phyloP scores from a whole-genome alignment of 495 filamentous ascomycete species.

The Aspergillus conjunctus region DNA sequence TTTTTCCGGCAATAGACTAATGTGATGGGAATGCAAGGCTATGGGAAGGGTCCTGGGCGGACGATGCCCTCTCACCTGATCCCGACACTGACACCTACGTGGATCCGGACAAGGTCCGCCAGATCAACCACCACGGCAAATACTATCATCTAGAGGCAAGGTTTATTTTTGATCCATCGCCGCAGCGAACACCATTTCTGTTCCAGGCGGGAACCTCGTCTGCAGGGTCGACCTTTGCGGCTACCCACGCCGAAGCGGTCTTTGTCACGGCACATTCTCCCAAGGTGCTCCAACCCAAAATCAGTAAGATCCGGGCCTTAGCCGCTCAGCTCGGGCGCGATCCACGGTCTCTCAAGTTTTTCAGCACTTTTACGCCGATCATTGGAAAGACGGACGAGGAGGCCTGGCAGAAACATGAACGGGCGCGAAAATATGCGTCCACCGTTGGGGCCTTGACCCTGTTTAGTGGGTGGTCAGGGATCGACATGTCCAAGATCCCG shows the following conservation, averaged over 20 bases:
- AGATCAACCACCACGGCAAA: constrained; percentile 67
- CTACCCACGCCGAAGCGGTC: constrained; percentile 59
- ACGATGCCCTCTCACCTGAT: constrained; percentile 54
- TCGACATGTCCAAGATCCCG: no score
- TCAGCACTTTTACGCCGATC: constrained; percentile 50
- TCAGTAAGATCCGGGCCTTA: constrained; percentile 50
- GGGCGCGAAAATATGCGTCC: no score
- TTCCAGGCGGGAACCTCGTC: constrained; percentile 64
- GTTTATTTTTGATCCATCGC: constrained; percentile 62
- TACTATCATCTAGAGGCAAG: constrained; percentile 65
- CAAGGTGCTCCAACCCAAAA: constrained; percentile 44
- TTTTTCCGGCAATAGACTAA: no score
- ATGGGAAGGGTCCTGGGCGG: constrained; percentile 65
- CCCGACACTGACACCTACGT: constrained; percentile 49
- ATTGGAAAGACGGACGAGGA: constrained; percentile 56
- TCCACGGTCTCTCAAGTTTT: constrained; percentile 50
- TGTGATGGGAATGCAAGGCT: no score
- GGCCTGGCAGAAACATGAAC: constrained; percentile 52
- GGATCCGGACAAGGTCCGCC: constrained; percentile 55
- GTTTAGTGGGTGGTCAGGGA: no score
- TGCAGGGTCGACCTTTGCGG: constrained; percentile 62
- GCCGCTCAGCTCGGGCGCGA: constrained; percentile 46
- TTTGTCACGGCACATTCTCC: constrained; percentile 51
- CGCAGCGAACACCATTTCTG: no score
- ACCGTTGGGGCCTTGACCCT: no score